These are phyloP conservation scores for Zizania palustris DNA, from an alignment of 202 grass and related monocot species.

Conservation along the genomic window DNA sequence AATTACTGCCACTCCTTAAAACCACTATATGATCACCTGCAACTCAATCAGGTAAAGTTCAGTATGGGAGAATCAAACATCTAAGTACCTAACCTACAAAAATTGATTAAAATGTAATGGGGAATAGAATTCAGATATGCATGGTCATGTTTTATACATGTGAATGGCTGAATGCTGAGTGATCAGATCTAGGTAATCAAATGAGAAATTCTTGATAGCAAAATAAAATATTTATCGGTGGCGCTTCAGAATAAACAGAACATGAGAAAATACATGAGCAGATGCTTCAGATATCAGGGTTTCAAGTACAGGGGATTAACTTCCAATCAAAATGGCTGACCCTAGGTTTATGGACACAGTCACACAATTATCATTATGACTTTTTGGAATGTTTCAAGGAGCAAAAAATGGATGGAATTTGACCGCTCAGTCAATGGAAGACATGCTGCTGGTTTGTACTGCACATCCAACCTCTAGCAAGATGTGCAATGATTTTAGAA, in stretches of 20 bases:
- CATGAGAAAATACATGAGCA: background rate
- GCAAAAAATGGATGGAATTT: constrained; percentile 27
- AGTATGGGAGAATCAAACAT: background rate
- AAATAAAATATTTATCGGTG: constrained; percentile 8
- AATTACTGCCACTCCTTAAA: constrained; percentile 5
- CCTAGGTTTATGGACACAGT: constrained; percentile 8
- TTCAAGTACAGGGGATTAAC: constrained; percentile 7
- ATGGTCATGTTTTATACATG: constrained; percentile 9
- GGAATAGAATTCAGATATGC: constrained; percentile 9
- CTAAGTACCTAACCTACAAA: background rate
- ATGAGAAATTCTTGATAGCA: constrained; percentile 4
- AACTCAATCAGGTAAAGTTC: constrained; percentile 1
- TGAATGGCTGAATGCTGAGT: background rate
- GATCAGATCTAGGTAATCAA: constrained; percentile 12
- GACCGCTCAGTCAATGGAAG: background rate
- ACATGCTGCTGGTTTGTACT: constrained; percentile 13
- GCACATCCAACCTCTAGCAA: constrained; percentile 9
- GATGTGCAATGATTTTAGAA: constrained; percentile 27
- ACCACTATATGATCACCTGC: background rate
- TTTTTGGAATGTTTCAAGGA: constrained; percentile 6
- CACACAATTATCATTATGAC: constrained; percentile 9
- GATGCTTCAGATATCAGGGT: constrained; percentile 12
- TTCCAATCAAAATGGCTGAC: background rate
- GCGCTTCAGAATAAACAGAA: constrained; percentile 32
- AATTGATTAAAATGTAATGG: background rate